Evolutionary conservation across 2,329 filamentous ascomycete species (phyloP).

Genomic region (Botrytis fabae): DNA sequence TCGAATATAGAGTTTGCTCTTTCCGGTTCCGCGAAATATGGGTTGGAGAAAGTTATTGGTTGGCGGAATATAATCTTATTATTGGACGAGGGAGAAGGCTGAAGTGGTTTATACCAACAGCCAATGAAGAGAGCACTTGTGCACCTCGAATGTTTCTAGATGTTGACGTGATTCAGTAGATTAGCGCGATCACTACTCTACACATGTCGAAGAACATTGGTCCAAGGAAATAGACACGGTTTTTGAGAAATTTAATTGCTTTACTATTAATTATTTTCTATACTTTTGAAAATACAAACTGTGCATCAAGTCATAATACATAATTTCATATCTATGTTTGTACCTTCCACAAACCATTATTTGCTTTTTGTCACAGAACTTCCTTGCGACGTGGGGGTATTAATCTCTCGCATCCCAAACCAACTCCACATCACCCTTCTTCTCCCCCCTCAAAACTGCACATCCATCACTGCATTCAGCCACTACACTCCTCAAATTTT

Average conservation of each 20-base stretch:
- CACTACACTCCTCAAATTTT: slow-evolving; percentile 56
- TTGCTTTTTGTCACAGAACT: not conserved
- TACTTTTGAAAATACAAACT: not conserved
- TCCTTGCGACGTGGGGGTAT: not conserved
- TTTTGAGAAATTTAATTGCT: not conserved
- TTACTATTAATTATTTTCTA: not conserved
- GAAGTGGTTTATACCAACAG: not conserved
- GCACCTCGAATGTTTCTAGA: not conserved
- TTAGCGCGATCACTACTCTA: not conserved
- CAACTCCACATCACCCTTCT: slow-evolving; percentile 55
- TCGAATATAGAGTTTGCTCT: not conserved
- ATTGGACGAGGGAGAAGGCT: not conserved
- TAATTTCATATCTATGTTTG: not conserved
- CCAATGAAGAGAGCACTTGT: not conserved
- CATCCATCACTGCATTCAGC: slow-evolving; percentile 53
- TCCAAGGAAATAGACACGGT: not conserved
- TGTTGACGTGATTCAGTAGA: not conserved
- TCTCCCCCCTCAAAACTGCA: slow-evolving; percentile 56
- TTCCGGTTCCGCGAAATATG: not conserved
- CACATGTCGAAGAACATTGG: not conserved
- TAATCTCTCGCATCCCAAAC: slow-evolving; percentile 57
- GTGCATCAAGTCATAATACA: not conserved
- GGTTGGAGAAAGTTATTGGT: not conserved
- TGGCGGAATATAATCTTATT: not conserved
- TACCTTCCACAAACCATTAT: not conserved